A percentile compares a stretch with the other conserved stretches of the same genome.
These are phyloP conservation scores for Sarcodon sp. DNA, from an alignment of 768 basidiomycete species.

Conservation along the genomic window DNA sequence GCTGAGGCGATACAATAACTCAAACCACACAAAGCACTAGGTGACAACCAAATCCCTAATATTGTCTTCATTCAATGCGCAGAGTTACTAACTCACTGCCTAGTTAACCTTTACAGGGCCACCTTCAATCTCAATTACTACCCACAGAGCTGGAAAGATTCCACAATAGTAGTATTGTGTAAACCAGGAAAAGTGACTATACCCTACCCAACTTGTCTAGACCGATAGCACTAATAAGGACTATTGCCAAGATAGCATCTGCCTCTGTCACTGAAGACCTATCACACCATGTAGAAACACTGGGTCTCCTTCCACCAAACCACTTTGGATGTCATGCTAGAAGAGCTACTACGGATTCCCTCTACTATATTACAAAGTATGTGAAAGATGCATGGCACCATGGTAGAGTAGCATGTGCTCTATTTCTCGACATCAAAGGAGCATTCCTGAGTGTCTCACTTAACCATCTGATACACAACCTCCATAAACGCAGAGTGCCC, in stretches of 20 bases:
- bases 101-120: conserved; percentile 17
- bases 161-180: conserved; percentile 16
- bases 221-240: conserved; percentile 20
- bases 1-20: too few species aligned
- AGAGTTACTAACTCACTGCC: conserved; percentile 11
- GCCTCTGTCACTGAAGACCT: conserved; percentile 9
- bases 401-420: conserved; percentile 4
- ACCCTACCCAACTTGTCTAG: conserved; percentile 16
- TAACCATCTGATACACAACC: conserved; percentile 18
- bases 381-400: conserved; percentile 13
- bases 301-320: conserved; percentile 4
- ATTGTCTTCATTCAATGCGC: conserved; percentile 15
- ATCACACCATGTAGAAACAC: conserved; percentile 1
- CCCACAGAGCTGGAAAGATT: conserved; percentile 16
- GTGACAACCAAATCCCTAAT: conserved; percentile 18
- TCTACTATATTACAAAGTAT: conserved; percentile 11
- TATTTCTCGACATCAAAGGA: conserved; percentile 30
- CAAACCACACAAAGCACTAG: conserved; percentile 21
- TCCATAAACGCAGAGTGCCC: conserved; percentile 17
- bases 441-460: conserved; percentile 28
- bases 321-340: conserved; percentile 16
- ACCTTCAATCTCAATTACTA: conserved; percentile 15
- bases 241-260: conserved; percentile 14
- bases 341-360: conserved; percentile 12
- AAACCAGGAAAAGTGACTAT: conserved; percentile 24